Percentiles rank a stretch among this genome's conserved stretches.
phyloP scores from a whole-genome alignment of 345 rosid genomes.

The Geranium brycei region DNA sequence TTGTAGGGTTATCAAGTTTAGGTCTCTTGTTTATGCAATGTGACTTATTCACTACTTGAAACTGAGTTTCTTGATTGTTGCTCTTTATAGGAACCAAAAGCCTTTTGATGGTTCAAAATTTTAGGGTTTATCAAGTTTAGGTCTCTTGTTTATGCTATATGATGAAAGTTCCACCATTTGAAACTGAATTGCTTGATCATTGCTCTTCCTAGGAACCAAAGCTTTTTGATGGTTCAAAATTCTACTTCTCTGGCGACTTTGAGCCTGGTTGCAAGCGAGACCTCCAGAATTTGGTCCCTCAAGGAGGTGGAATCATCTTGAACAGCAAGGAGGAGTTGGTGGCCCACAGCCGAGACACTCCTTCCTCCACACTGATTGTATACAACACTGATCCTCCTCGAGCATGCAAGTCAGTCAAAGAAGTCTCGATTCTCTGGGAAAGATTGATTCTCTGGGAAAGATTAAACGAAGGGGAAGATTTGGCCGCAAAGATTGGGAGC shows the following conservation, averaged over 20 bases:
- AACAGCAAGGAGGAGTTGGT: conserved; percentile 32
- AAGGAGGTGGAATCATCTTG: conserved; percentile 53
- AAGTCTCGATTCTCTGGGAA: conserved; percentile 55
- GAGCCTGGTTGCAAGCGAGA: conserved; percentile 45
- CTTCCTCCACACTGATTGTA: conserved; percentile 29
- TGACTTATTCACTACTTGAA: too few species aligned
- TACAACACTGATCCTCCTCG: conserved; percentile 54
- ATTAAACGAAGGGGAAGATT: conserved; percentile 47
- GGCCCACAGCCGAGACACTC: conserved; percentile 21
- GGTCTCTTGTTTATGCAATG: not conserved
- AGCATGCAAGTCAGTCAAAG: conserved; percentile 54
- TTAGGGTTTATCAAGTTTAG: not conserved
- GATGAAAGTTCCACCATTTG: too few species aligned
- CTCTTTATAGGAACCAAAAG: too few species aligned
- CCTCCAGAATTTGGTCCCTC: conserved; percentile 42
- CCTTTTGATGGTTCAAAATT: too few species aligned
- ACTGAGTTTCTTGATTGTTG: not conserved
- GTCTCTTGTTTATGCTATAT: not conserved
- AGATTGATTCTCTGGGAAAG: conserved; percentile 61
- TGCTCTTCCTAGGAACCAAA: conserved; percentile 43
- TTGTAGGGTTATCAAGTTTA: not conserved
- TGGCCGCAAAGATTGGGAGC: conserved; percentile 39
- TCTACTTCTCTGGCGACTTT: conserved; percentile 55
- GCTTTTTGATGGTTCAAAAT: conserved; percentile 49
- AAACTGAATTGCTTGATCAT: not conserved